Percentiles rank a stretch among this genome's conserved stretches.
Evolutionary conservation across 805 yeast genomes (phyloP).

Genomic region (Zygoascus flipseniorum): DNA sequence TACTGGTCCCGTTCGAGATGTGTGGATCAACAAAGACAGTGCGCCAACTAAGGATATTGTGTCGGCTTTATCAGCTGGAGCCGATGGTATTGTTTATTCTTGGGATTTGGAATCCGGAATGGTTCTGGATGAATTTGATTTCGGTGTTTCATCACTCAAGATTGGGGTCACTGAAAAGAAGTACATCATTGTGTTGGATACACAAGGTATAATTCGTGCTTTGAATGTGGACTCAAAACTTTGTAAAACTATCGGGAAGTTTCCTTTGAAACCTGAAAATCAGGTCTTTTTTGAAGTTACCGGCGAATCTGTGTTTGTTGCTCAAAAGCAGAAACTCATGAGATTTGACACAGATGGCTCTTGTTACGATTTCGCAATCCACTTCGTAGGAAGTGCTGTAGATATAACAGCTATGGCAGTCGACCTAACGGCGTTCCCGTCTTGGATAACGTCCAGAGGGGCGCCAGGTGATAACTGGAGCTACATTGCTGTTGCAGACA

Average conservation of each 20-base stretch:
- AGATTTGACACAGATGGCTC: slow-evolving; percentile 6
- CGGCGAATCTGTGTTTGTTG: slow-evolving; percentile 11
- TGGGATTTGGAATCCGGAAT: slow-evolving; percentile 16
- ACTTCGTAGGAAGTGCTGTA: slow-evolving; percentile 1
- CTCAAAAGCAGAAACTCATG: slow-evolving; percentile 4
- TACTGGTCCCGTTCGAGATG: slow-evolving; percentile 16
- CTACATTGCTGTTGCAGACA: slow-evolving; percentile 17
- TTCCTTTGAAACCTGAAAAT: neutral
- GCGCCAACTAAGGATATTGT: slow-evolving; percentile 10
- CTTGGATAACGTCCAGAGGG: slow-evolving; percentile 9
- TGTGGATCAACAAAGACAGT: slow-evolving; percentile 20
- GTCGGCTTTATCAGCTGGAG: slow-evolving; percentile 16
- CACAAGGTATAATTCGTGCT: slow-evolving; percentile 7
- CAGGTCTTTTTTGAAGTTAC: slow-evolving; percentile 11
- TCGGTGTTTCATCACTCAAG: neutral
- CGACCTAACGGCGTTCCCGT: slow-evolving; percentile 14
- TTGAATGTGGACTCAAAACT: neutral
- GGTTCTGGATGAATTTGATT: neutral
- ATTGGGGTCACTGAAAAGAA: neutral
- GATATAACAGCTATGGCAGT: slow-evolving; percentile 11
- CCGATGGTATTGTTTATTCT: slow-evolving; percentile 12
- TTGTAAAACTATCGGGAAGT: neutral
- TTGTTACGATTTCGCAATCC: neutral
- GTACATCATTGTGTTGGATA: slow-evolving; percentile 1
- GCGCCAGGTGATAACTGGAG: slow-evolving; percentile 15